Base-by-base conservation (phyloP, 495 filamentous ascomycete species). In the Podospora conica region DNA sequence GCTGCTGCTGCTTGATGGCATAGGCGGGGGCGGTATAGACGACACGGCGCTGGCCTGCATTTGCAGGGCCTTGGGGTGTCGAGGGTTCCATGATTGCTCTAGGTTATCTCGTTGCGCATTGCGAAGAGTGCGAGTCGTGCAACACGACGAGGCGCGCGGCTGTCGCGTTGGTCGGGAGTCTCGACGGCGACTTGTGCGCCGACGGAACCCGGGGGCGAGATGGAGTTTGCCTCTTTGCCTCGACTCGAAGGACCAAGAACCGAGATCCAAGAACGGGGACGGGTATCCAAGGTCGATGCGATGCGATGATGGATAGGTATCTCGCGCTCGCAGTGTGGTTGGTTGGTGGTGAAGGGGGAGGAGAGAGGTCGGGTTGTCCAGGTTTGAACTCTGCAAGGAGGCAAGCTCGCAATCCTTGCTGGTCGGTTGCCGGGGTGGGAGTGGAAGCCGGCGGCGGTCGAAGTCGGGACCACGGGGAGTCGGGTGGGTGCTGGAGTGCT, bases 11-110 rank as follows among this genome's bases (percentile, higher is more conserved):
- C 53, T 61, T 56, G 22, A 72, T 61, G 61, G 64, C n/a, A 23
- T 66, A 53, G 29, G 69, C 65, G 9, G 80, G 77, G 18, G 77
- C 77, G 21, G 80, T 81, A 25, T 74, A 72, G 55, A 76, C 75
- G 79, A 65, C 79, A 78, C 73, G 79, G 77, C 54, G 67, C 70
- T 8, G 67, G 55, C 58, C 74, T 48, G 40, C 40, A 48, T 48
- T 70, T 27, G 70, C 66, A 21, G 68, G 53, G 56, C 70, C 70
- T n/a, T 60, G 64, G 48, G 72, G 67, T 57, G 63, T 72, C n/a
- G 75, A 58, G 64, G 55, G 63, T 31, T 74, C 72, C 75, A 77
- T 76, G 24, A 55, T 70, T 53, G 23, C 24, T 53, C 65, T 65
- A 69, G 27, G 68, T 55, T 59, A 58, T 60, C 33, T 67, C 28